phyloP scores from a whole-genome alignment of 2,329 filamentous ascomycete genomes.

The Chaetoscypha palmicola region DNA sequence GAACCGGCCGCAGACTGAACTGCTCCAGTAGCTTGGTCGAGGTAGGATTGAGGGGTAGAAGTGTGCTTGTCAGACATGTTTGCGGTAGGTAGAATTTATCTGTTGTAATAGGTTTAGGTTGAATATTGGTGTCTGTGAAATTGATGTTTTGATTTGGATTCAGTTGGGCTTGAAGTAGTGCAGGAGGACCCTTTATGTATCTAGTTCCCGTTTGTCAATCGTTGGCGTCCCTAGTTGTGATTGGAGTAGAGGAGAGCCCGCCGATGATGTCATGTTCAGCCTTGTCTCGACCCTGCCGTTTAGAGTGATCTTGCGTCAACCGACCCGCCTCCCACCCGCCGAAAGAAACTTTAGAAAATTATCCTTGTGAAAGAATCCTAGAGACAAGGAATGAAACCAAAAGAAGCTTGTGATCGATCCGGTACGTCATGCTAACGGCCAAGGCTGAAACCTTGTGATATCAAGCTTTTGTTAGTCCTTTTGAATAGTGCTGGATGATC shows the following conservation, averaged over 20 bases:
- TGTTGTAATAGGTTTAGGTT: constrained; percentile 7
- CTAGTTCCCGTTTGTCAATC: not conserved
- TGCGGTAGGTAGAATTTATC: constrained; percentile 10
- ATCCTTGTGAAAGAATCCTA: no score
- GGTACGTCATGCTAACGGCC: not conserved
- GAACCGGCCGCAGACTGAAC: constrained; percentile 66
- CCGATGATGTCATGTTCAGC: constrained; percentile 1
- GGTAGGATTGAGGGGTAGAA: constrained; percentile 72
- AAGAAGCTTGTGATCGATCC: no score
- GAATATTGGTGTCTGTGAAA: not conserved
- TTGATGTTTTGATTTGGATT: no score
- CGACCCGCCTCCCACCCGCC: no score
- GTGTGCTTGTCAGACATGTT: constrained; percentile 46
- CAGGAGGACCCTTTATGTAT: not conserved
- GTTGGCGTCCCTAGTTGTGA: not conserved
- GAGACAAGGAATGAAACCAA: no score
- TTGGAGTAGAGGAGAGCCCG: constrained; percentile 2
- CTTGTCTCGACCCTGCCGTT: no score
- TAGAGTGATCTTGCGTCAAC: no score
- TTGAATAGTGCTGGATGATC: no score
- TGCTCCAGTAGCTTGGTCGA: constrained; percentile 66
- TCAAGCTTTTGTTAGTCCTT: no score
- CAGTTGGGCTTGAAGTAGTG: no score
- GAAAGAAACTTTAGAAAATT: no score
- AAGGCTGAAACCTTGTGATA: not conserved